Evolutionary conservation across 768 basidiomycete genomes (phyloP), one percentile per base, ranked within the genome.

Genomic region (Xanthoconium stramineum): DNA sequence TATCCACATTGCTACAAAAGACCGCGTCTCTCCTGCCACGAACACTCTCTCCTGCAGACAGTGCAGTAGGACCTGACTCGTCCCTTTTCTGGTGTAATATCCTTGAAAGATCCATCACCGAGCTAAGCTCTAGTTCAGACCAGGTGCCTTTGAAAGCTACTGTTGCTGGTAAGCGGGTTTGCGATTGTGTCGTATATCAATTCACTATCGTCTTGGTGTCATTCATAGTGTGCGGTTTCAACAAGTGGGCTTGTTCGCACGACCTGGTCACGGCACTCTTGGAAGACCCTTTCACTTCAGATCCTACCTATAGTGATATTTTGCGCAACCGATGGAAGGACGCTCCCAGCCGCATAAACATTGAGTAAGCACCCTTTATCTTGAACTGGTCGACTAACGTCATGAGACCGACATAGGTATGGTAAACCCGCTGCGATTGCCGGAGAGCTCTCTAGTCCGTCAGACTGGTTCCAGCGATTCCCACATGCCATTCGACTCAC

Each of bases 191-290:
- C 17, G 9, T 47, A 11, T 53, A 53, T 38, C 38, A 40, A 50
- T 54, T 52, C 42, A 58, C 42, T 35, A 38, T 52, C n/a, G 30
- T n/a, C 29, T 12, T 43, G 13, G 28, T 38, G 17, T 39, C 19
- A 28, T 50, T 44, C 17, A 2, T 29, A 89, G 89, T 91, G 13
- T 81, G 77, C 63, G 80, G 82, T 13, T 62, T 80, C 49, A 83
- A 85, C 66, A 69, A 80, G 62, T 78, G 74, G 67, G 78, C 85
- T 19, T 76, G 75, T 37, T 75, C 83, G 8, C 72, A 73, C 37
- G 82, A 86, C 32, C 70, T 92, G 5, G 80, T 91, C 19, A 83
- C 83, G 6, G 87, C 88, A 8, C 75, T 92, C 36, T 74, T 92
- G 15, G 80, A 85, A 43, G 84, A 91, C 52, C 89, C 89, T 14